phyloP scores from a whole-genome alignment of 108 stramenopile genomes.

The Schizochytrium sp. region DNA sequence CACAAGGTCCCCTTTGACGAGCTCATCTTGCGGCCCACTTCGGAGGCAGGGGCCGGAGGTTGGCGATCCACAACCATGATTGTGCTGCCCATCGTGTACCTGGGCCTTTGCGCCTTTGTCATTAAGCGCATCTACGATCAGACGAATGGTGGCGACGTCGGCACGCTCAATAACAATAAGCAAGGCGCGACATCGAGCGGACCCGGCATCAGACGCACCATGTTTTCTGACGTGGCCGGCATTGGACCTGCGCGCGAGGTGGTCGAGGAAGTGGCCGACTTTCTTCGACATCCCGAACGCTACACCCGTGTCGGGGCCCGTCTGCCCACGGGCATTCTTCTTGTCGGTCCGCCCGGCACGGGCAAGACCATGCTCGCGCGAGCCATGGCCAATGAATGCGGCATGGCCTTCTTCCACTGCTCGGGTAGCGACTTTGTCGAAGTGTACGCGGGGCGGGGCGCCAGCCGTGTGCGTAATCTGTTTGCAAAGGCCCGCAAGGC shows the following conservation, averaged over 20 bases:
- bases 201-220: conserved; percentile 19
- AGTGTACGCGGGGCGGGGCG: conserved; percentile 95
- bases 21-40: background rate
- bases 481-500: conserved; percentile 99
- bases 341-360: conserved; percentile 42
- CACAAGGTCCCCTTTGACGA: conserved; percentile 8
- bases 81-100: background rate
- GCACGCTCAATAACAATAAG: background rate
- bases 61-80: background rate
- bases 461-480: conserved; percentile 90
- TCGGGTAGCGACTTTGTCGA: conserved; percentile 79
- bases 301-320: conserved; percentile 42
- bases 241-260: conserved; percentile 66
- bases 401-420: conserved; percentile 37
- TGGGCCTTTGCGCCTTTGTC: background rate
- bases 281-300: conserved; percentile 19
- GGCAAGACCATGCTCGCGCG: conserved; percentile 39
- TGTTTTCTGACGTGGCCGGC: conserved; percentile 85
- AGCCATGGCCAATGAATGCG: conserved; percentile 48
- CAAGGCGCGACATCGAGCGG: background rate
- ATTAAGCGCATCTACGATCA: background rate
- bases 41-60: background rate
- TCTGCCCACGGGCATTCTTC: conserved; percentile 42
- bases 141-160: conserved; percentile 11
- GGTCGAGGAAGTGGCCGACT: conserved; percentile 70